Evolutionary conservation across 2,329 filamentous ascomycete genomes (phyloP).

Genomic region (Diaporthe sp.): DNA sequence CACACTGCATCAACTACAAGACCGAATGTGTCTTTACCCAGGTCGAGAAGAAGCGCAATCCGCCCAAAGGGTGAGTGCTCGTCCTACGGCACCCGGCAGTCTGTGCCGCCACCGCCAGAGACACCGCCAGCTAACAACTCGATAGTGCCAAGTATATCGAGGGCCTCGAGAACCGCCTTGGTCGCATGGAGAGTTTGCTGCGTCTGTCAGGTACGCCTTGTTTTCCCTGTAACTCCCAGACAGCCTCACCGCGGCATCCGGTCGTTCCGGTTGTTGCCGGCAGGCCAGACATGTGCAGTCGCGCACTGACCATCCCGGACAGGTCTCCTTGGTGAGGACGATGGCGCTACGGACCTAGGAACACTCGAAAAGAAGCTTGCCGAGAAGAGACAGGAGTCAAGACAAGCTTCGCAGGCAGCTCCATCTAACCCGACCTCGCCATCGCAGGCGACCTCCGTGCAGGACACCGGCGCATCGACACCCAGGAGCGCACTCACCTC

Average conservation of each 20-base stretch:
- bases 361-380: slow-evolving; percentile 84
- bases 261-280: slow-evolving; percentile 13
- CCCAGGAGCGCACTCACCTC: slow-evolving; percentile 69
- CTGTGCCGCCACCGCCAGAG: not conserved
- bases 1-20: slow-evolving; percentile 97
- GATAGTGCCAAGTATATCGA: slow-evolving; percentile 95
- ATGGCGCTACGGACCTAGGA: slow-evolving; percentile 88
- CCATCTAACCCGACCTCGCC: slow-evolving; percentile 66
- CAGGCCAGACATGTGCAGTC: slow-evolving; percentile 46
- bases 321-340: slow-evolving; percentile 87
- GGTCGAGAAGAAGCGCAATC: slow-evolving; percentile 98
- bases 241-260: slow-evolving; percentile 6
- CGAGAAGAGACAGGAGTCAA: slow-evolving; percentile 68
- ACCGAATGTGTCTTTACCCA: slow-evolving; percentile 98
- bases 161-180: slow-evolving; percentile 91
- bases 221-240: not conserved
- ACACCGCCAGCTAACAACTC: slow-evolving; percentile 26
- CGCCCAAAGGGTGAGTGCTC: slow-evolving; percentile 86
- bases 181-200: slow-evolving; percentile 94
- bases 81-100: not conserved
- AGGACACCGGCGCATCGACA: slow-evolving; percentile 59
- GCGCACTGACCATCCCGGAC: slow-evolving; percentile 32
- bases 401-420: slow-evolving; percentile 61
- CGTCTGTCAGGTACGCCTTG: slow-evolving; percentile 77
- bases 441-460: slow-evolving; percentile 59